Evolutionary conservation across 192 early-diverging fungal species (phyloP), one percentile per base, ranked within the genome.

Genomic region (Backusella luteola): DNA sequence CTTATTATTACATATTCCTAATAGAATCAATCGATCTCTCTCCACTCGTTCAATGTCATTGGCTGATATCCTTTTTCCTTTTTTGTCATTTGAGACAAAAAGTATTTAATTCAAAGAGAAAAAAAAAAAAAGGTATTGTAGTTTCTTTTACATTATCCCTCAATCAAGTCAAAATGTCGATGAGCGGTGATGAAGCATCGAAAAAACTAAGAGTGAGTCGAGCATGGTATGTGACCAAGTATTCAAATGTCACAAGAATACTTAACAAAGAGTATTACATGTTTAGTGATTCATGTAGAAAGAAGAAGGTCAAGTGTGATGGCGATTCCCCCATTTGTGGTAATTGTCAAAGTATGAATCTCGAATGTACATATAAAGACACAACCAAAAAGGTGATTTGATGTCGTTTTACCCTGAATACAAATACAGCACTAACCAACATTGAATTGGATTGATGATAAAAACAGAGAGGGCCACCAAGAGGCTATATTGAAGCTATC

Each of bases 251-350:
- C 23, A 29, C 23, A 63, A 29, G 7, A 2, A 63, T 63, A 63
- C 8, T 39, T 12, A 39, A 39, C 11, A 39, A 12, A 12, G 9
- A 63, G 11, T 36, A 63, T 67, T 67, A 15, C 36, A 36, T 46
- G 66, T 34, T 32, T 29, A 88, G 94, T 81, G 94, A 96, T 79
- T 82, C 86, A 35, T 96, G 94, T 82, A 83, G 93, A 71, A 85
- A 90, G 26, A 94, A 94, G 79, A 96, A 94, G 81, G 90, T 94
- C 69, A 93, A 93, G 73, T 96, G 94, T 76, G 92, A 96, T 81
- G 93, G 92, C 15, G 74, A 81, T n/a, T 84, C 84, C 5, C 90
- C 93, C 34, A 66, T 86, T 8, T 96, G 94, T 68, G 89, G 84
- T 15, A 92, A 94, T 83, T 96, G 94, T 77, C 84, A 81, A 72